These are phyloP conservation scores for Pythium brachiatum DNA, from an alignment of 352 stramenopile genomes.

Conservation along the genomic window DNA sequence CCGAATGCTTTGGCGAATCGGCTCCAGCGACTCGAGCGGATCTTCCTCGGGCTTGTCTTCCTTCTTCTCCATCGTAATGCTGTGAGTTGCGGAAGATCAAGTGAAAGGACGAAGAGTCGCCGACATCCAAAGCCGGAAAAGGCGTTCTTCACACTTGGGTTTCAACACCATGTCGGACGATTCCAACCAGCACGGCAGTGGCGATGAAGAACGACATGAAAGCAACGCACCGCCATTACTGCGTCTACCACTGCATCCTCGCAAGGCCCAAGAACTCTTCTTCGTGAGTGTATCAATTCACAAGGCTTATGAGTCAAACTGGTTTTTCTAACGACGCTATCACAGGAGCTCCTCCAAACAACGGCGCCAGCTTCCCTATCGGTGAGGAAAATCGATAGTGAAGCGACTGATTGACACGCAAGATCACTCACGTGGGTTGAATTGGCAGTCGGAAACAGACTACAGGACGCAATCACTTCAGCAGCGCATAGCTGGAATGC, in stretches of 20 bases:
- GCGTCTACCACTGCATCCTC: constrained; percentile 23
- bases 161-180: not conserved
- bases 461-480: constrained; percentile 6
- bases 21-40: constrained; percentile 24
- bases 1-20: constrained; percentile 27
- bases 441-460: not conserved
- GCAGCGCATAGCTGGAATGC: constrained; percentile 10
- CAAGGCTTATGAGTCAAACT: not conserved
- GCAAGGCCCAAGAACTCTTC: constrained; percentile 26
- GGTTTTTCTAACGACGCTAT: not conserved
- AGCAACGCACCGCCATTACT: not conserved
- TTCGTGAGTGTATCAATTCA: constrained; percentile 12
- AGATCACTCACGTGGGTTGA: not conserved
- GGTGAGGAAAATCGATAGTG: not conserved
- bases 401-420: not conserved
- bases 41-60: not conserved
- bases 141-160: not conserved
- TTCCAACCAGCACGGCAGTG: not conserved
- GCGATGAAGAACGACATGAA: constrained; percentile 5
- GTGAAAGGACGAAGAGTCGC: constrained; percentile 2
- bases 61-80: not conserved
- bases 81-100: not conserved
- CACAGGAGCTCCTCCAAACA: constrained; percentile 1
- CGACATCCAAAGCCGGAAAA: not conserved
- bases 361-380: not conserved